Base-by-base conservation (phyloP, 2,329 filamentous ascomycete species). In the Aspergillus chevalieri region DNA sequence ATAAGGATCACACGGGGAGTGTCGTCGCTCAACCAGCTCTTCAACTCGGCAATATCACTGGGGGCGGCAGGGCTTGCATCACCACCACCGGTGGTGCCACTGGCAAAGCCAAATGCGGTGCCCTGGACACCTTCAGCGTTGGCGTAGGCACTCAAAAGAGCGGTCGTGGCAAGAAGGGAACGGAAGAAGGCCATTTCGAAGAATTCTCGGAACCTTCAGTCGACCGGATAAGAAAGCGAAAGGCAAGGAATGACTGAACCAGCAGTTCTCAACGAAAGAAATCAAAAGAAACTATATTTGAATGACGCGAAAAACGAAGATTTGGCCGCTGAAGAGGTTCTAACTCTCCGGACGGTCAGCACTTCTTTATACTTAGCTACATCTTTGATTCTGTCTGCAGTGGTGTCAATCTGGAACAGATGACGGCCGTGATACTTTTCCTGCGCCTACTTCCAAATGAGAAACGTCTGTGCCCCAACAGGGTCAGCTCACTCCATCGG, bases 31-130 rank as follows among this genome's bases (percentile, higher is more conserved):
- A 85, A 74, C 69, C 81, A 84, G 39, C 67, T 71, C 57, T 76
- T 75, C 28, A 84, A 75, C 72, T 85, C 70, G 10, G 66, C 68
- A 39, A 67, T 78, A 46, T 72, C 77, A 6, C 66, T 70, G 6
- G 80, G 81, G 50, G 78, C 76, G 6, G 77, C 78, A 36, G 78
- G 64, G 3, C 69, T 65, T 10, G 77, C 79, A 52, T 58, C 70
- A 48, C 80, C 80, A 57, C 82, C 82, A 43, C 82, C 82, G 8
- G 81, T 84, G 21, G 80, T 77, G 44, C 78, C 78, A 47, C 64
- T 62, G 9, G 73, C 75, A 52, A 77, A 77, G 33, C 75, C 75
- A 47, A 73, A 67, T 7, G 73, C 61, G 28, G 66, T 56, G 7
- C 63, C 60, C 6, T 55, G 52, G 14, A 65, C 61, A 6, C 57